Percentiles rank a stretch among this genome's conserved stretches.
Conservation (phyloP, 306 rosid genomes). For the Vigna radiata region DNA sequence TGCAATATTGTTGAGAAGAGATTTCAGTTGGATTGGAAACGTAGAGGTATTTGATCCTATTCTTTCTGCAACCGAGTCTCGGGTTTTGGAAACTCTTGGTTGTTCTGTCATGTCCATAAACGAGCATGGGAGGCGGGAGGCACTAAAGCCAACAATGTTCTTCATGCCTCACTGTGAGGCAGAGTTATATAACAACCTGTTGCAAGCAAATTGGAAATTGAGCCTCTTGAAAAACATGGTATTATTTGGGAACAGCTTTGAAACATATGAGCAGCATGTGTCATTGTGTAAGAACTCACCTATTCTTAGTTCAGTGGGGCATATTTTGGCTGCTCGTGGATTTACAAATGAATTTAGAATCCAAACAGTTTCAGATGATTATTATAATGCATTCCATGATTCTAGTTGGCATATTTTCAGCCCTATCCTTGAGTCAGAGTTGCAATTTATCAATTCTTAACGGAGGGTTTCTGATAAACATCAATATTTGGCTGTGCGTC, state of each 20-base stretch:
- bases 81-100: conserved; percentile 64
- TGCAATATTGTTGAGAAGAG: conserved; percentile 63
- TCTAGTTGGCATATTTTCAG: conserved; percentile 92
- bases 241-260: conserved; percentile 84
- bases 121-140: conserved; percentile 76
- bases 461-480: conserved; percentile 5
- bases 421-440: conserved; percentile 49
- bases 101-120: conserved; percentile 70
- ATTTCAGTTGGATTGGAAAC: conserved; percentile 68
- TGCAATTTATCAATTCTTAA: conserved; percentile 50
- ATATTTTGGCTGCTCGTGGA: conserved; percentile 55
- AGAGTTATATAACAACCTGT: conserved; percentile 76
- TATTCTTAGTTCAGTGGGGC: conserved; percentile 48
- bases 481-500: conserved; percentile 14
- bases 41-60: conserved; percentile 85
- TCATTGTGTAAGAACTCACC: conserved; percentile 60
- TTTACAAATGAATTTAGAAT: conserved; percentile 63
- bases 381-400: conserved; percentile 81
- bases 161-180: conserved; percentile 95
- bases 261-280: conserved; percentile 63
- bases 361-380: conserved; percentile 67
- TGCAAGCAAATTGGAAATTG: conserved; percentile 75
- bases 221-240: conserved; percentile 62
- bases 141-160: conserved; percentile 63
- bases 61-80: conserved; percentile 70